Conservation (phyloP, 768 basidiomycete species). For the Pisolithus albus region DNA sequence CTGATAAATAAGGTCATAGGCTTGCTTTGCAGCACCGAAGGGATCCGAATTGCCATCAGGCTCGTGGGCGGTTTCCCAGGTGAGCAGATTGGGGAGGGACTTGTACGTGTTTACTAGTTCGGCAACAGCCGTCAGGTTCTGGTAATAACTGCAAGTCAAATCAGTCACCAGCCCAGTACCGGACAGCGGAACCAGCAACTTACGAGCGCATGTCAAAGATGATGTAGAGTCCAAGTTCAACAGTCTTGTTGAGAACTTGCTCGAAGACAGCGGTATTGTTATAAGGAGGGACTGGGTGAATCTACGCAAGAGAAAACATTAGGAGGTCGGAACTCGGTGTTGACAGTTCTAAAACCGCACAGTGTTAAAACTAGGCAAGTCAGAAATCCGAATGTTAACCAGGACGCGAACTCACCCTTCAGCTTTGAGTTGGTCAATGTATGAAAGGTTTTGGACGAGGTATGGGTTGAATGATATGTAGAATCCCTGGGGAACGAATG, state of each 20-base stretch:
- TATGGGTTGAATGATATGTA: slow-evolving; percentile 57
- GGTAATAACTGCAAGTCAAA: slow-evolving; percentile 40
- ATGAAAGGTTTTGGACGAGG: slow-evolving; percentile 44
- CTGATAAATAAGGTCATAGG: slow-evolving; percentile 42
- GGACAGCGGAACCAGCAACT: slow-evolving; percentile 2
- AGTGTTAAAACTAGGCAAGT: slow-evolving; percentile 13
- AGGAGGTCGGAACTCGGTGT: slow-evolving; percentile 3
- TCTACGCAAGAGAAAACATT: slow-evolving; percentile 30
- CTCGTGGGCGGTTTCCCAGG: slow-evolving; percentile 71
- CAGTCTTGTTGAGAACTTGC: slow-evolving; percentile 14
- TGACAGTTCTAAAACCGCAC: slow-evolving; percentile 7
- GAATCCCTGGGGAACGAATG: slow-evolving; percentile 65
- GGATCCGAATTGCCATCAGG: slow-evolving; percentile 66
- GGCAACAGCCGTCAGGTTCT: slow-evolving; percentile 53
- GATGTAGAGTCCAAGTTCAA: slow-evolving; percentile 41
- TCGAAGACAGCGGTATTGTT: slow-evolving; percentile 39
- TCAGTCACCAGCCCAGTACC: background rate
- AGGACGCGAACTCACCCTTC: slow-evolving; percentile 38
- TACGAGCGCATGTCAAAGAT: slow-evolving; percentile 76
- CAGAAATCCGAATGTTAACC: background rate
- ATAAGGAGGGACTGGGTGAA: slow-evolving; percentile 69
- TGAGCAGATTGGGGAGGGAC: slow-evolving; percentile 56
- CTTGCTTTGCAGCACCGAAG: slow-evolving; percentile 42
- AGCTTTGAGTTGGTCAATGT: slow-evolving; percentile 50
- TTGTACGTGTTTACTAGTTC: slow-evolving; percentile 63